Base-by-base conservation (phyloP, 768 basidiomycete genomes). In the Boletales sp. region DNA sequence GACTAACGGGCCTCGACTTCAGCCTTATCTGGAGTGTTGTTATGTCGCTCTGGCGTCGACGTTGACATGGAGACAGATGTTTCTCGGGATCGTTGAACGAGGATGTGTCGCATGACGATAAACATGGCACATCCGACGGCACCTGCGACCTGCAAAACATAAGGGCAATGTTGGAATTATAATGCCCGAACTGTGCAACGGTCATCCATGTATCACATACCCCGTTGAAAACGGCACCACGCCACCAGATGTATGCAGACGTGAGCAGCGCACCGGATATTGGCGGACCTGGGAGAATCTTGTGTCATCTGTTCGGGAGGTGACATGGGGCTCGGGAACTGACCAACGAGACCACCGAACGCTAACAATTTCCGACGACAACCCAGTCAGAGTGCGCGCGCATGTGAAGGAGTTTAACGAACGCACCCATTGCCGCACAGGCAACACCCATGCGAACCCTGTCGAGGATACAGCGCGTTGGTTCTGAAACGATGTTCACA, bases 261-360 rank as follows among this genome's bases (percentile, higher is more conserved):
- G 79, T 74, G 8, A 85, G 72, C 24, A 84, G 64, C 5, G 80
- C 76, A 0, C 83, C 83, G 31, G 75, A 75, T 48, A 84, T 76
- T 1, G 83, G 83, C 0, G 80, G 77, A 10, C 82, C 81, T 73
- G 3, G 24, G 7, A 27, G 24, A 7, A 27, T 5, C 24, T 27
- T 27, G 24, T 27, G 24, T 27, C 24, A 27, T 27, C 24, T 21
- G 4, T 27, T 27, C 24, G 24, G 6, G 7, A 3, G 24, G 24
- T 27, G 24, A 27, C 1, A 27, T 27, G 4, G 24, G 24, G 24
- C 24, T 27, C 1, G 24, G 24, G 24, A 27, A 34, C 34, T 12
- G 1, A 58, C 53, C 56, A 35, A 63, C 44, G 35, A 62, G 60
- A 15, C 59, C 63, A 34, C 58, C 67, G 6, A 57, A 43, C 21